Evolutionary conservation across 2,329 filamentous ascomycete species (phyloP), one percentile per base, ranked within the genome.

Genomic region (Colletotrichum musicola): DNA sequence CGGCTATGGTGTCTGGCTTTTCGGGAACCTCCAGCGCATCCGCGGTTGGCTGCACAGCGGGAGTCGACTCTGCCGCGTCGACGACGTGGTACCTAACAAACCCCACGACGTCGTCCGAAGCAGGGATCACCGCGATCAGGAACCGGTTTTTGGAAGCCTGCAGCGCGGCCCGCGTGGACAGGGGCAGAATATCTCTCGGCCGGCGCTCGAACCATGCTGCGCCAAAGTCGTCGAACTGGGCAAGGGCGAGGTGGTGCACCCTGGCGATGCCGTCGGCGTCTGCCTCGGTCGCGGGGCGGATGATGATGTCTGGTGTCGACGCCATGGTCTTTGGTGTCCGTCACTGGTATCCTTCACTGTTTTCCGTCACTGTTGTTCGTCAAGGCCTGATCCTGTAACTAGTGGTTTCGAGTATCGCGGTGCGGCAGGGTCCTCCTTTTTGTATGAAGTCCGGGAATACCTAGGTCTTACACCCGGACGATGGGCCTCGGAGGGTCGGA

Each of bases 171-270:
- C 9, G 25, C 13, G 67, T 74, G 12, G 66, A 50, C 4, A 7
- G 6, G 1, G 18, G 57, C 1, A 74, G 22, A 4, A 72, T 60
- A 1, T 74, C 68, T 1, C 49, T 30, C 6, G 72, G 71, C 16
- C 69, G 50, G 18, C 14, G 61, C 3, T 54, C 55, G 27, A 74
- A 72, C 25, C 74, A 74, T 0, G 70, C 64, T 2, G 46, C 67
- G 59, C 74, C 74, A 13, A 75, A 73, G 2, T 65, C 64, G 56
- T 74, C 63, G 42, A 69, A 72, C 10, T 14, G 44, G 0, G 57
- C 58, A 7, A 75, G 62, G 9, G 73, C 72, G 35, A 66, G 64
- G 38, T 72, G 72, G 18, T 74, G 73, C 12, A 66, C 61, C 16
- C 53, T 47, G 4, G 59, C 60, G 3, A 74, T 73, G 27, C 62